Percentiles rank a stretch among this genome's conserved stretches.
Conservation (phyloP, 2,329 filamentous ascomycete genomes). For the Calonectria ilicicola region DNA sequence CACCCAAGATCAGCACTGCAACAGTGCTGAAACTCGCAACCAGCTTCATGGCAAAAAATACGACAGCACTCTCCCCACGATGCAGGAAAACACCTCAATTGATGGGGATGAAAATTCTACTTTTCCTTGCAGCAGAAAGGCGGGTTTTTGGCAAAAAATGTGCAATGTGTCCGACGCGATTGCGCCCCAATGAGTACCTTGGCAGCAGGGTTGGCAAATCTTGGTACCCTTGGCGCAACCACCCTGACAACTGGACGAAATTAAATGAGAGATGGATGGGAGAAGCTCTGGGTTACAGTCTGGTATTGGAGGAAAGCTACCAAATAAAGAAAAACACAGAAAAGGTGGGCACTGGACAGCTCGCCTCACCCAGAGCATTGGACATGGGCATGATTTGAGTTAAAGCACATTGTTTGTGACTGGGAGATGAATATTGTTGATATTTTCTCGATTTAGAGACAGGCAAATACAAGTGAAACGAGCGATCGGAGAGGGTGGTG, state of each 20-base stretch:
- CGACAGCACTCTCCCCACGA: not conserved
- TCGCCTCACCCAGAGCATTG: not conserved
- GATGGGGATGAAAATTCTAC: not conserved
- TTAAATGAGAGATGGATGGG: not conserved
- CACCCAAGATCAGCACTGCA: not conserved
- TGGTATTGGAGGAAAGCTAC: not conserved
- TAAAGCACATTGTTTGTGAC: not conserved
- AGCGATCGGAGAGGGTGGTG: not conserved
- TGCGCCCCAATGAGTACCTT: not conserved
- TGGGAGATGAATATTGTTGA: not conserved
- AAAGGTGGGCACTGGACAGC: not conserved
- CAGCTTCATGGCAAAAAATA: not conserved
- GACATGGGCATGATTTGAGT: not conserved
- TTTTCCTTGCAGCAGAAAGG: not conserved
- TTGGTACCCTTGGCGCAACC: not conserved
- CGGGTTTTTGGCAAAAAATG: not conserved
- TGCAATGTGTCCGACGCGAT: not conserved
- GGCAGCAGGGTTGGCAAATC: slow-evolving; percentile 3
- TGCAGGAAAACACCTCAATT: not conserved
- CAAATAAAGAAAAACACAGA: not conserved
- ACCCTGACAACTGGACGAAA: not conserved
- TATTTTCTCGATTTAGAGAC: slow-evolving; percentile 9
- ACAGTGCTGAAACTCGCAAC: not conserved
- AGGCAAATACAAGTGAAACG: not conserved
- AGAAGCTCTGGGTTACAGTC: no score